Conservation (phyloP, 2,329 filamentous ascomycete genomes). For the Rhytidhysteron rufulum region DNA sequence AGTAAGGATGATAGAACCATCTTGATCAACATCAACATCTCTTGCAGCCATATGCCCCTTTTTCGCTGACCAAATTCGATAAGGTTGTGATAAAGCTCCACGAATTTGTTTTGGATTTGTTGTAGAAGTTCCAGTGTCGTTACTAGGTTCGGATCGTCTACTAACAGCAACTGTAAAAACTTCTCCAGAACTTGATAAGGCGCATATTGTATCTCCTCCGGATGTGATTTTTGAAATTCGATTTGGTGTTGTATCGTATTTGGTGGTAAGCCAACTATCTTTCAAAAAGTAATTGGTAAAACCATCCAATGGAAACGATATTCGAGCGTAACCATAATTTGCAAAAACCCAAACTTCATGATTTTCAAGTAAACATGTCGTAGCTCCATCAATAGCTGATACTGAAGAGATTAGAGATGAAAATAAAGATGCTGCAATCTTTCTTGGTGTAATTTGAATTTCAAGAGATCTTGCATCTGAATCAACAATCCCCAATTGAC, state of each 20-base stretch:
- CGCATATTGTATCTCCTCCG: slow-evolving; percentile 88
- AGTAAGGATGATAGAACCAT: slow-evolving; percentile 91
- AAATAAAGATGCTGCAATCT: slow-evolving; percentile 82
- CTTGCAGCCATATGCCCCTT: slow-evolving; percentile 80
- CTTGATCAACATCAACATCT: slow-evolving; percentile 84
- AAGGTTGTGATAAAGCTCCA: slow-evolving; percentile 71
- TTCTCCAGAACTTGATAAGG: slow-evolving; percentile 78
- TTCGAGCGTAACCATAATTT: slow-evolving; percentile 90
- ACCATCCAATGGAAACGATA: slow-evolving; percentile 75
- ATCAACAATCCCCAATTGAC: slow-evolving; percentile 90
- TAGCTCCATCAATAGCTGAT: slow-evolving; percentile 86
- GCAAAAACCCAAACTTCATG: slow-evolving; percentile 91
- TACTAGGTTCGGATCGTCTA: slow-evolving; percentile 59
- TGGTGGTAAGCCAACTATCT: slow-evolving; percentile 61
- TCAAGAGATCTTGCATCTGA: slow-evolving; percentile 90
- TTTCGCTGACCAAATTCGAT: slow-evolving; percentile 82
- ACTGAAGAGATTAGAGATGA: slow-evolving; percentile 69
- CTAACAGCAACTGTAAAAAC: slow-evolving; percentile 81
- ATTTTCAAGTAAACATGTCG: slow-evolving; percentile 78
- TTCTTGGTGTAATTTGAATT: slow-evolving; percentile 75
- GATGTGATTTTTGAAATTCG: slow-evolving; percentile 73
- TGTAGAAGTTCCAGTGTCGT: slow-evolving; percentile 63
- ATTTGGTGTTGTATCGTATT: slow-evolving; percentile 62
- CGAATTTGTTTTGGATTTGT: slow-evolving; percentile 91
- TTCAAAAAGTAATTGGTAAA: slow-evolving; percentile 68